These are phyloP conservation scores for Citrus mangshanensis DNA, from an alignment of 345 rosid genomes.

Conservation along the genomic window DNA sequence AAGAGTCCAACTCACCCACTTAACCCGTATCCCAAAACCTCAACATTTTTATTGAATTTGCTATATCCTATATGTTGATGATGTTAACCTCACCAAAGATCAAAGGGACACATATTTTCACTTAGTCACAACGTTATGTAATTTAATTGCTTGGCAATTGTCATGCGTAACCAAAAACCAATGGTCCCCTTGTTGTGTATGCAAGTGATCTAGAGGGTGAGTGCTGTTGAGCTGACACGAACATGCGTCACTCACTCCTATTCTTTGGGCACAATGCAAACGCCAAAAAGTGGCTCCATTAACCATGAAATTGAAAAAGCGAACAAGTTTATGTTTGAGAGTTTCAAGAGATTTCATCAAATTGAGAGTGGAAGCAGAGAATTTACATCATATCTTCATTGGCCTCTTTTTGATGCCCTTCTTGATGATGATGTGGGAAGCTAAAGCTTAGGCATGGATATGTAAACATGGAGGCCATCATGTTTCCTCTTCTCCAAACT, in stretches of 20 bases:
- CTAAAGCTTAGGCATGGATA: slow-evolving; percentile 43
- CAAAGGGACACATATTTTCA: not conserved
- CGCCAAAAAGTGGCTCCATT: not conserved
- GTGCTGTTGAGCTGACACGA: slow-evolving; percentile 44
- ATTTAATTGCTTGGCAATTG: not conserved
- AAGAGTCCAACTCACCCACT: not conserved
- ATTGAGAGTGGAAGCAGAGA: slow-evolving; percentile 15
- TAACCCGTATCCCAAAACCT: not conserved
- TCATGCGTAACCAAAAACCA: not conserved
- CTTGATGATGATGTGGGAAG: slow-evolving; percentile 3
- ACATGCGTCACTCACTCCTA: slow-evolving; percentile 49
- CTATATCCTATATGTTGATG: not conserved
- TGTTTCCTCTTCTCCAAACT: slow-evolving; percentile 70
- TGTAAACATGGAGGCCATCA: slow-evolving; percentile 73
- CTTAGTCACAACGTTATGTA: not conserved
- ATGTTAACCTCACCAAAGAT: not conserved
- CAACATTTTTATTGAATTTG: not conserved
- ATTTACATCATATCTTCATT: slow-evolving; percentile 29
- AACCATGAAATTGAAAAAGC: slow-evolving; percentile 3
- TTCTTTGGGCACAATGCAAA: slow-evolving; percentile 18
- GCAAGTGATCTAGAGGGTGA: not conserved
- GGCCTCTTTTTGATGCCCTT: slow-evolving; percentile 21
- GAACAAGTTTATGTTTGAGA: slow-evolving; percentile 9
- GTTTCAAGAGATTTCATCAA: slow-evolving; percentile 18
- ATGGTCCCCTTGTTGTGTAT: not conserved